Evolutionary conservation across 768 basidiomycete genomes (phyloP).

Genomic region (Tulasnella calospora): DNA sequence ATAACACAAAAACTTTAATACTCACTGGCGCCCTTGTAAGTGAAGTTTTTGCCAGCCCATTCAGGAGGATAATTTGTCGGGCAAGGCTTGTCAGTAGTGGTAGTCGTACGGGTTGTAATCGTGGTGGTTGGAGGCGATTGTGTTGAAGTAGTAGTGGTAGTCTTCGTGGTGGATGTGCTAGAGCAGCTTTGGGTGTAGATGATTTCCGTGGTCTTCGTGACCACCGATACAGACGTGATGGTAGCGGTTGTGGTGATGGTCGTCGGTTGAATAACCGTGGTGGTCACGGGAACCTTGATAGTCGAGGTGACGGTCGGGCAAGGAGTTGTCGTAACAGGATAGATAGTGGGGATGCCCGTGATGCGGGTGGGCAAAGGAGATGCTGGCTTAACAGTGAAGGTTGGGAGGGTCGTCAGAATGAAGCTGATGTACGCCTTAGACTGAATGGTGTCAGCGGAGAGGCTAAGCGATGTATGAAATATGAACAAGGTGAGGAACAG

Average conservation of each 20-base stretch:
- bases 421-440: not conserved
- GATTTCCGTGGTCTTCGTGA: not conserved
- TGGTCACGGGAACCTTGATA: not conserved
- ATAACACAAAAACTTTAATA: not conserved
- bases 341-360: not conserved
- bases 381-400: not conserved
- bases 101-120: not conserved
- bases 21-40: slow-evolving; percentile 11
- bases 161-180: not conserved
- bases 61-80: not conserved
- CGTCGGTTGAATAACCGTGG: not conserved
- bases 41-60: not conserved
- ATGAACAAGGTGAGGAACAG: not conserved
- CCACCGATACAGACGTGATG: not conserved
- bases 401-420: not conserved
- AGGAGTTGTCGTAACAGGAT: not conserved
- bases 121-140: not conserved
- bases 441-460: not conserved
- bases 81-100: not conserved
- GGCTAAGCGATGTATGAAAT: not conserved
- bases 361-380: not conserved
- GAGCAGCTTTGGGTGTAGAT: not conserved
- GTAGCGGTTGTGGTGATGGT: not conserved
- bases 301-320: not conserved
- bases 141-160: not conserved